Percentiles rank a stretch among this genome's conserved stretches.
Evolutionary conservation across 2,329 filamentous ascomycete species (phyloP).

Genomic region (Exophiala alcalophila): DNA sequence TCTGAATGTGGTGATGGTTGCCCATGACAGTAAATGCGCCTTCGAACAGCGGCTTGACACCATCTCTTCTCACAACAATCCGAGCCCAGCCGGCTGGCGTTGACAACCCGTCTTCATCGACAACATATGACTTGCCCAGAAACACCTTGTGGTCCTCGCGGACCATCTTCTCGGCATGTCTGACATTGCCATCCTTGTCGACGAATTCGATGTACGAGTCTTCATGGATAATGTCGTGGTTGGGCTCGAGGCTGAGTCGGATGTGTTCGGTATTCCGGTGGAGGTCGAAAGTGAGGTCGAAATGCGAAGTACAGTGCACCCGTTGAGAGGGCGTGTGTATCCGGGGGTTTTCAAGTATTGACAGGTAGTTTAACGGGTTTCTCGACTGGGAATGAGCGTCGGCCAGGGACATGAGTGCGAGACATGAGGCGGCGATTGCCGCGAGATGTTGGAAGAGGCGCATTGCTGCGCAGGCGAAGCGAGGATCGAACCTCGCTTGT

Average conservation of each 20-base stretch:
- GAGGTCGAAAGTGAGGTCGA: conserved; percentile 79
- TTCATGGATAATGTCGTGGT: conserved; percentile 80
- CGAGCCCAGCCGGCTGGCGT: conserved; percentile 82
- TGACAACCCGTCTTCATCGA: conserved; percentile 65
- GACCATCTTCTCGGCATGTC: conserved; percentile 64
- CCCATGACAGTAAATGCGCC: conserved; percentile 79
- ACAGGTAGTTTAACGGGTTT: conserved; percentile 73
- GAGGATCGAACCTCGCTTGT: no score
- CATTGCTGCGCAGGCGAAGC: no score
- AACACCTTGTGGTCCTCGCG: conserved; percentile 76
- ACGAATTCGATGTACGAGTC: conserved; percentile 72
- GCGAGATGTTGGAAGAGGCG: conserved; percentile 26
- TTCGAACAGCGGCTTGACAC: conserved; percentile 76
- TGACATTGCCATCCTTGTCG: conserved; percentile 66
- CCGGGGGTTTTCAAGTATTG: conserved; percentile 67
- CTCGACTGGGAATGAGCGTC: conserved; percentile 67
- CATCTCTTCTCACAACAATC: conserved; percentile 74
- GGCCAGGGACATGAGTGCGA: conserved; percentile 13
- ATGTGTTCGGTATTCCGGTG: conserved; percentile 66
- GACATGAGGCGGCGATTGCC: conserved; percentile 19
- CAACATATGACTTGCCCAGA: conserved; percentile 73
- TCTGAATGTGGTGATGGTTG: conserved; percentile 83
- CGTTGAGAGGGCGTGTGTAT: conserved; percentile 77
- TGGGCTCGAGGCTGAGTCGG: conserved; percentile 79
- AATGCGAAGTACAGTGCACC: conserved; percentile 75